Percentiles rank a stretch among this genome's conserved stretches.
These are phyloP conservation scores for Bjerkandera adusta DNA, from an alignment of 1,284 basidiomycete genomes.

Conservation along the genomic window DNA sequence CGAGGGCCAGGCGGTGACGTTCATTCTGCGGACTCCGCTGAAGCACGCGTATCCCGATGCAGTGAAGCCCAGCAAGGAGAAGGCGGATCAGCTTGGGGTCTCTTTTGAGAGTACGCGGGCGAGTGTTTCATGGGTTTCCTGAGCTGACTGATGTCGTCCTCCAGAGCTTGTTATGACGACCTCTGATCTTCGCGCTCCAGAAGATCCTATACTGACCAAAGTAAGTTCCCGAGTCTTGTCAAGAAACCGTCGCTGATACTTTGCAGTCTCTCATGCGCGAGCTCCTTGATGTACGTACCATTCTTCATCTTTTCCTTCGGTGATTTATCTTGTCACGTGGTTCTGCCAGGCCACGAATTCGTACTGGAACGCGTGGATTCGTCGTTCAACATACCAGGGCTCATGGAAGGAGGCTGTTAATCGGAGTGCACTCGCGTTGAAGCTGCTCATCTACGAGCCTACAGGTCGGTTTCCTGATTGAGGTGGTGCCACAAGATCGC, in stretches of 20 bases:
- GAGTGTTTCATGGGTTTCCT: neutral
- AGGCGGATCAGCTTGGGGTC: constrained; percentile 45
- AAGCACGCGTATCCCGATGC: constrained; percentile 23
- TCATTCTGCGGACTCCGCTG: constrained; percentile 72
- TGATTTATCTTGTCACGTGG: neutral
- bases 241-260: neutral
- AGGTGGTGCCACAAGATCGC: constrained; percentile 22
- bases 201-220: constrained; percentile 65
- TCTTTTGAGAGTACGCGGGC: constrained; percentile 40
- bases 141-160: neutral
- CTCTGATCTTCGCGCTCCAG: constrained; percentile 46
- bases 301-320: no score
- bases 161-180: constrained; percentile 47
- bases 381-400: constrained; percentile 78
- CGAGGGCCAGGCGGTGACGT: constrained; percentile 86
- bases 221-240: constrained; percentile 31
- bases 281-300: constrained; percentile 46
- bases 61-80: constrained; percentile 32
- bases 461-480: constrained; percentile 47
- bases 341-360: constrained; percentile 59
- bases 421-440: constrained; percentile 83
- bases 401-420: constrained; percentile 94
- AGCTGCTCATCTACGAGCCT: constrained; percentile 83
- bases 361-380: constrained; percentile 90
- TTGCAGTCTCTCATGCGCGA: constrained; percentile 49